Base-by-base conservation (phyloP, 495 filamentous ascomycete genomes). In the Neurospora sp. region DNA sequence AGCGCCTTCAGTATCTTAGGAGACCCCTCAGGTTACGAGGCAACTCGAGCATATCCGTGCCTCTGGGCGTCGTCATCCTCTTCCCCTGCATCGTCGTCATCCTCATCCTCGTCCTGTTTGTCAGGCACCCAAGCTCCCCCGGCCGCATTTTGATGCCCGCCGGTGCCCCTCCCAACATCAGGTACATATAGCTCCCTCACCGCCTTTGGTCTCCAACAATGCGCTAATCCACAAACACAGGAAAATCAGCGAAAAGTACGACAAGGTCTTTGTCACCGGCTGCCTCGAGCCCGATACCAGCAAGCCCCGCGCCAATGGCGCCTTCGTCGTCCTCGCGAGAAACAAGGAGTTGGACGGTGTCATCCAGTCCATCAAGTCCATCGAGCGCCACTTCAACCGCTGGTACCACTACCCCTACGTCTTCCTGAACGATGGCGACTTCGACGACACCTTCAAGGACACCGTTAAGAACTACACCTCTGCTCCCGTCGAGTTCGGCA, bases 351-450 rank as follows among this genome's bases (percentile, higher is more conserved):
- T 99, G 73, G 94, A 97, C 1, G 96, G 96, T 71, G 96, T 99
- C 39, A 90, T 98, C 65, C 92, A 98, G 83, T 98, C 94, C 9
- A 87, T 99, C 75, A 98, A 97, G 85, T 97, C 94, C 69, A 96
- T 99, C 75, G 96, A 99, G 85, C 88, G 96, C 73, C 96, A 99
- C 80, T 99, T 99, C 88, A 99, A 99, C 82, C 89, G 95, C 73
- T 98, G 96, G 96, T 99, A 94, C 81, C 87, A 98, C 81, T 99
- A 99, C 80, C 96, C 96, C 39, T 99, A 98, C 81, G 96, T 99
- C 72, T 99, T 99, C 83, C 85, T 99, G 74, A 99, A 99, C 81
- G 96, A 99, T 78, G 96, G 90, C 38, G 94, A 97, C 69, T 99
- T 99, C 87, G 92, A 98, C 81, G 86, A 90, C 76, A 92, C 90